These are phyloP conservation scores for Cyberlindnera subsufficiens DNA, from an alignment of 805 yeast species.

Conservation along the genomic window DNA sequence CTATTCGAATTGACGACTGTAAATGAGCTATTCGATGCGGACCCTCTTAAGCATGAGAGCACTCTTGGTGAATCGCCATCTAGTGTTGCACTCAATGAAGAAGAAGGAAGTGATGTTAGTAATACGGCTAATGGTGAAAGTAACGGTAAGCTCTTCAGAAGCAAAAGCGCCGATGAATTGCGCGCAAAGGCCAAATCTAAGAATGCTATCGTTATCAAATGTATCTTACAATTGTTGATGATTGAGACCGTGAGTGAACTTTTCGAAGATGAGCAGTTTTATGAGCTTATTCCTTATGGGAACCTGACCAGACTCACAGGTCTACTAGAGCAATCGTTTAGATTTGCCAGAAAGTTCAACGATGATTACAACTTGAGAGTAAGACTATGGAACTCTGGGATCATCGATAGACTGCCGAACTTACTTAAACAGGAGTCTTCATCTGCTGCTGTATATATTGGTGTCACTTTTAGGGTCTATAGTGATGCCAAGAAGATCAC, in stretches of 20 bases:
- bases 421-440: constrained; percentile 86
- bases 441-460: constrained; percentile 81
- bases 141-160: constrained; percentile 16
- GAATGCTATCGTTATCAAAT: constrained; percentile 81
- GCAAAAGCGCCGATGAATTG: constrained; percentile 30
- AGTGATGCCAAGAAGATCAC: constrained; percentile 53
- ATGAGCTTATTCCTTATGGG: constrained; percentile 59
- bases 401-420: constrained; percentile 89
- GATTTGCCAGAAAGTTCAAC: constrained; percentile 82
- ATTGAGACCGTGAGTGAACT: constrained; percentile 82
- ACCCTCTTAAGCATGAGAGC: constrained; percentile 32
- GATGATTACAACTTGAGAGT: constrained; percentile 83
- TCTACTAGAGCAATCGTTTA: constrained; percentile 62
- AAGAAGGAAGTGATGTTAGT: constrained; percentile 21
- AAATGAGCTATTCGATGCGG: constrained; percentile 62
- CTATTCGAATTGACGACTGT: constrained; percentile 85
- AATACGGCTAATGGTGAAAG: constrained; percentile 19
- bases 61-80: neutral
- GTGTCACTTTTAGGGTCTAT: constrained; percentile 74
- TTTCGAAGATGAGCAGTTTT: constrained; percentile 65
- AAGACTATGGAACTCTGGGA: constrained; percentile 86
- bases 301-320: constrained; percentile 55
- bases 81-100: constrained; percentile 2
- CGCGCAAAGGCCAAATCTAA: constrained; percentile 47
- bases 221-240: constrained; percentile 84